Conservation (phyloP, 495 filamentous ascomycete genomes). For the Neurospora sp. region DNA sequence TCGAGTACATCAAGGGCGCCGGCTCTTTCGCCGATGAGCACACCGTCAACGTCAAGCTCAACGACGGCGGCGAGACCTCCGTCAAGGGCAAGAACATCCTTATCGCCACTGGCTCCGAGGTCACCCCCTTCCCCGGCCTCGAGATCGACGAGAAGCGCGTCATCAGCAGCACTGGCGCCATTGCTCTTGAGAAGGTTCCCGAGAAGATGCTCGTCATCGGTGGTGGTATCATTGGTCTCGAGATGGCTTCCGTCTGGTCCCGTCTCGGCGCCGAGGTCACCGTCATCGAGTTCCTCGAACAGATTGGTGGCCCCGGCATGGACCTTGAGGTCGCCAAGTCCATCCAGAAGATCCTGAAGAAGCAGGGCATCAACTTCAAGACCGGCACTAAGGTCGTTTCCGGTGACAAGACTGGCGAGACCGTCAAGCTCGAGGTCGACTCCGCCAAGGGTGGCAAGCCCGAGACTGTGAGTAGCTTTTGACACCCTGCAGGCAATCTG, state of each 20-base stretch:
- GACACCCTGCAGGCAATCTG: background rate
- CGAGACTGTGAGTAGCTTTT: constrained; percentile 55
- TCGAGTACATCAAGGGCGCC: constrained; percentile 91
- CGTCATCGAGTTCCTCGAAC: constrained; percentile 89
- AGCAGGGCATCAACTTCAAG: constrained; percentile 99
- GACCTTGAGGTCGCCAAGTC: constrained; percentile 87
- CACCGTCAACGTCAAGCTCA: constrained; percentile 80
- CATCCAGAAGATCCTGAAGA: constrained; percentile 83
- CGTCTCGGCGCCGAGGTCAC: constrained; percentile 88
- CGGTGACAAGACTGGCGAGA: constrained; percentile 69
- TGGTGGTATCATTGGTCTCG: constrained; percentile 95
- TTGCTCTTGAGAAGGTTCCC: constrained; percentile 78
- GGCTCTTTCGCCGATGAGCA: constrained; percentile 80
- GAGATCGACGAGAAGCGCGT: constrained; percentile 96
- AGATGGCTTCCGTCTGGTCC: constrained; percentile 99
- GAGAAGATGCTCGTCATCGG: constrained; percentile 98
- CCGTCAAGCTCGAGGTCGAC: constrained; percentile 72
- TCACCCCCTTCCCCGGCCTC: constrained; percentile 91
- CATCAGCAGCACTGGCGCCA: constrained; percentile 89
- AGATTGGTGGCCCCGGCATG: constrained; percentile 98
- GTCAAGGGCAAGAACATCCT: constrained; percentile 91
- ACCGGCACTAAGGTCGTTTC: constrained; percentile 86
- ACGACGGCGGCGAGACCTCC: constrained; percentile 78
- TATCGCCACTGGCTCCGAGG: constrained; percentile 89
- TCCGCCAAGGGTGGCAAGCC: constrained; percentile 93